Evolutionary conservation across 2,329 filamentous ascomycete genomes (phyloP).

Genomic region (Trichoderma sp.): DNA sequence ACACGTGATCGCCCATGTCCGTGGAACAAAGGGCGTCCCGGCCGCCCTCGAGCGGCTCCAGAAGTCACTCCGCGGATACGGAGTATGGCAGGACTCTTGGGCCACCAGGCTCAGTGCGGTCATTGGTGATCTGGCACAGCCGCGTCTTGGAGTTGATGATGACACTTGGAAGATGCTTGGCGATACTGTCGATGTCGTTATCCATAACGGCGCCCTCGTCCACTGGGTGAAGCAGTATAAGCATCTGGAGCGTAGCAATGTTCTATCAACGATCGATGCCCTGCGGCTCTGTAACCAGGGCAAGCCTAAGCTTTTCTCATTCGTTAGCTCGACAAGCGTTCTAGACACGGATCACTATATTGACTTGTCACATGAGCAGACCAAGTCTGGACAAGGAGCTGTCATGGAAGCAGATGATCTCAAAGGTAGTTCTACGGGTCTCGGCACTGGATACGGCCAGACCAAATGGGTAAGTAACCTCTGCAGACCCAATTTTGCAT

Average conservation of each 20-base stretch:
- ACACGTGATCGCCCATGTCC: constrained; percentile 71
- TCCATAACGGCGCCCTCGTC: constrained; percentile 80
- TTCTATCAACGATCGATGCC: constrained; percentile 75
- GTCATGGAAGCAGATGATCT: constrained; percentile 78
- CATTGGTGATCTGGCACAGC: constrained; percentile 71
- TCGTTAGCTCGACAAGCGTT: constrained; percentile 76
- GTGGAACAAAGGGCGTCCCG: constrained; percentile 59
- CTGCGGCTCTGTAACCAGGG: constrained; percentile 75
- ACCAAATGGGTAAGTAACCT: constrained; percentile 49
- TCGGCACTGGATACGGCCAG: constrained; percentile 88
- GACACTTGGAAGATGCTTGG: constrained; percentile 65
- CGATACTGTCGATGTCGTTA: constrained; percentile 68
- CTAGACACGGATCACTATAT: constrained; percentile 84
- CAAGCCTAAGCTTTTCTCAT: constrained; percentile 74
- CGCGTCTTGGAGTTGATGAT: constrained; percentile 70
- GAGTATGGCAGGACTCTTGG: constrained; percentile 76
- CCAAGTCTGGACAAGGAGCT: constrained; percentile 58
- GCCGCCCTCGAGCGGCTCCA: constrained; percentile 65
- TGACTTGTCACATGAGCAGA: constrained; percentile 60
- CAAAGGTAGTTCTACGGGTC: constrained; percentile 70
- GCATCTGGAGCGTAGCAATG: constrained; percentile 71
- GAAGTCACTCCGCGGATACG: constrained; percentile 72
- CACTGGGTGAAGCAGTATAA: constrained; percentile 83
- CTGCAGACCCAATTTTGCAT: background rate
- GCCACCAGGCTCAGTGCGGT: constrained; percentile 64